Evolutionary conservation across 768 basidiomycete species (phyloP).

Genomic region (Termitomyces sp.): DNA sequence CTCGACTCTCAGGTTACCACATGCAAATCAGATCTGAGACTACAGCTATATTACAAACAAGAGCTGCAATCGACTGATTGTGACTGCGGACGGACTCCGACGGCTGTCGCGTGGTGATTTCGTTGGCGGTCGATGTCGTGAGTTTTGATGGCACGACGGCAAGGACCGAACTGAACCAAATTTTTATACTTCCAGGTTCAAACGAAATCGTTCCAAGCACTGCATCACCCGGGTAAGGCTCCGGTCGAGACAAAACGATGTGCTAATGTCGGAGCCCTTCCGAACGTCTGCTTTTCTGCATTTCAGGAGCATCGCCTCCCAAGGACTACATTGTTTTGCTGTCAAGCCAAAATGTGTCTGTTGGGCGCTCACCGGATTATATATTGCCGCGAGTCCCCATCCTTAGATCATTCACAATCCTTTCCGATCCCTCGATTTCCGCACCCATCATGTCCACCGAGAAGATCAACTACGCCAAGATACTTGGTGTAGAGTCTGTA

Average conservation of each 20-base stretch:
- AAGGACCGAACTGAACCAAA: neutral
- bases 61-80: neutral
- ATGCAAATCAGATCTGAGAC: neutral
- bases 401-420: neutral
- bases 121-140: neutral
- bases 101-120: neutral
- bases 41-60: neutral
- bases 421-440: neutral
- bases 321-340: neutral
- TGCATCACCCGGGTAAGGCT: neutral
- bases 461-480: constrained; percentile 31
- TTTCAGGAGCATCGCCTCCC: neutral
- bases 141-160: neutral
- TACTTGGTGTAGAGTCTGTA: constrained; percentile 32
- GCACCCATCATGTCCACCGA: neutral
- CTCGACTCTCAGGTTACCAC: neutral
- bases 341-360: neutral
- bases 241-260: neutral
- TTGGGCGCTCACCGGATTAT: neutral
- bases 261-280: neutral
- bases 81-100: neutral
- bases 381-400: neutral
- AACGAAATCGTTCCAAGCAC: neutral
- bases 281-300: neutral
- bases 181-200: neutral